A percentile compares a stretch with the other conserved stretches of the same genome.
These are phyloP conservation scores for Actinomortierella wolfii DNA, from an alignment of 371 early-diverging fungal species.

Conservation along the genomic window DNA sequence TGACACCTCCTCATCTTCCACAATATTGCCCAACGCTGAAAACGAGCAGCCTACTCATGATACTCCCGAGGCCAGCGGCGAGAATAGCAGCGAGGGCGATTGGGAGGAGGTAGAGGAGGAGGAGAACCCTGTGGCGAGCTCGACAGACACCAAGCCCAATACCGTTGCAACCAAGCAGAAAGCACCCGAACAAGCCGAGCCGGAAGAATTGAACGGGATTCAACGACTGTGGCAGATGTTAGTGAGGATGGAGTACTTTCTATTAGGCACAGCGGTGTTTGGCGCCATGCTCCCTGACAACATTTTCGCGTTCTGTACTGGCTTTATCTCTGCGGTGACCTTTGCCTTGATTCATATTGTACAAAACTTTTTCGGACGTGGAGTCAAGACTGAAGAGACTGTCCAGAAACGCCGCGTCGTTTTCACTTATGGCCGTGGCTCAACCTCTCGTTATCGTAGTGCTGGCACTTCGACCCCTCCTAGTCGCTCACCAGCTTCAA, in stretches of 20 bases:
- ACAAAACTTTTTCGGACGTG: constrained; percentile 6
- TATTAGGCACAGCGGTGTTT: constrained; percentile 31
- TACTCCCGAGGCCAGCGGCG: constrained; percentile 21
- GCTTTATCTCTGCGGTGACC: constrained; percentile 27
- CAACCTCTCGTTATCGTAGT: too few relatives aligned
- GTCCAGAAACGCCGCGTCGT: too few relatives aligned
- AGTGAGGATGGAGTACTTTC: constrained; percentile 25
- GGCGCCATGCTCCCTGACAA: constrained; percentile 39
- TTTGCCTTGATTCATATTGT: constrained; percentile 18
- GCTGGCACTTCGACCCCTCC: too few relatives aligned
- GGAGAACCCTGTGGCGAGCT: constrained; percentile 22
- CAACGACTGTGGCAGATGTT: constrained; percentile 25
- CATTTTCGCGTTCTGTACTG: constrained; percentile 18
- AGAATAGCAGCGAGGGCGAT: constrained; percentile 26
- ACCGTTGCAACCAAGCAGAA: constrained; percentile 25
- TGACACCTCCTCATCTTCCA: too few relatives aligned
- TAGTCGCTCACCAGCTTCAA: too few relatives aligned
- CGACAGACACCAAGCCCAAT: constrained; percentile 22
- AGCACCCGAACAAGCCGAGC: neutral
- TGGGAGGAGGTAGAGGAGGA: constrained; percentile 29
- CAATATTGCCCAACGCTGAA: too few relatives aligned
- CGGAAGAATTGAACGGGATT: constrained; percentile 9
- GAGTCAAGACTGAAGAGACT: too few relatives aligned
- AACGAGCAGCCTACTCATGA: too few relatives aligned
- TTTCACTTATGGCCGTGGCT: too few relatives aligned